Base-by-base conservation (phyloP, 805 yeast species). In the Metschnikowia lochheadii region DNA sequence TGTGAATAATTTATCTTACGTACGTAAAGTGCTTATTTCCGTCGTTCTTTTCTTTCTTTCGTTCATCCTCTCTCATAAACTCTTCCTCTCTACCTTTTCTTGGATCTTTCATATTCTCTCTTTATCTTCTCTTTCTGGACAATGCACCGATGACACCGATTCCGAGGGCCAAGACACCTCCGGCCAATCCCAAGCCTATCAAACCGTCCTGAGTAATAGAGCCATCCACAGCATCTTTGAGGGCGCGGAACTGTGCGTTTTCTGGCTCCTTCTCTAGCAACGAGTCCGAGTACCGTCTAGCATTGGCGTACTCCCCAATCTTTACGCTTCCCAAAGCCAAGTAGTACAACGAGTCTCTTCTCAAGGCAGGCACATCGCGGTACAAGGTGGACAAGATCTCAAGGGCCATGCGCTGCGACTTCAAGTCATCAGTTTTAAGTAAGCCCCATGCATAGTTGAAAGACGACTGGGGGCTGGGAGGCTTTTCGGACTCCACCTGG, bases 371-470 rank as follows among this genome's bases (percentile, higher is more conserved):
- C 0, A 86, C 85, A 45, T 82, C 89, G 57, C 85, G 81, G 69
- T 85, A 92, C 21, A 81, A 68, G 40, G 81, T 82, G 0, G 89
- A 80, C 52, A 94, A 73, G 29, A 92, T 75, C 49, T 81, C 83
- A 15, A 94, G 82, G 0, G 98, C 99, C 46, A 85, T 76, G 58
- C 85, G 77, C 62, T 88, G 95, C 54, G 87, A 85, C 37, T 74
- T 77, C 20, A 75, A 73, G 45, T 77, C 75, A 46, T 67, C 63
- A 1, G 96, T 83, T 65, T 89, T 91, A 55, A 95, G 81, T 46
- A 94, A 73, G 3, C 95, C 99, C 99, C 99, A 94, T 0, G 97
- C 96, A 60, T 87, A 88, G 68, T 95, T 94, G 77, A 94, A 94
- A 51, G 83, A 80, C 2, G 97, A 85, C 66, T 90, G 97, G 0